Evolutionary conservation across 2,329 filamentous ascomycete species (phyloP).

Genomic region (Helminthosporium solani): DNA sequence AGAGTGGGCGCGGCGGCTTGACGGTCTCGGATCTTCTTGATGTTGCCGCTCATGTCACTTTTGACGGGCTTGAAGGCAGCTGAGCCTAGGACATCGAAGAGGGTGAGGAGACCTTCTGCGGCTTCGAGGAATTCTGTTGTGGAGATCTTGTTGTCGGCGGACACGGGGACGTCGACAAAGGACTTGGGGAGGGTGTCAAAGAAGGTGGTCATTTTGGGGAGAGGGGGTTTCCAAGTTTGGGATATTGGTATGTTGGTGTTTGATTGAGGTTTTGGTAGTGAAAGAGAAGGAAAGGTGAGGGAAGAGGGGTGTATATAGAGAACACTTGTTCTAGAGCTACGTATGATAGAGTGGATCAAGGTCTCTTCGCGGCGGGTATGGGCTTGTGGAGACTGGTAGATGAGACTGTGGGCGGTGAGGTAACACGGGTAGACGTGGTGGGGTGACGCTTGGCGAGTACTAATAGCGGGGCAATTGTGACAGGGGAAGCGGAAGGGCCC

Average conservation of each 20-base stretch:
- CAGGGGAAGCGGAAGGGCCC: not conserved
- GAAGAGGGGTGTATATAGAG: too few species aligned
- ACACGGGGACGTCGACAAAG: conserved; percentile 79
- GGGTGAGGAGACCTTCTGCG: conserved; percentile 77
- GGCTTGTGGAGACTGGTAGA: not conserved
- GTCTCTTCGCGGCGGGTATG: too few species aligned
- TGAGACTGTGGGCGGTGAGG: not conserved
- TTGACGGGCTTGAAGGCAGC: conserved; percentile 89
- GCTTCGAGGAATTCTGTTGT: conserved; percentile 91
- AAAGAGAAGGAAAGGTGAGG: not conserved
- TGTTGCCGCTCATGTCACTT: conserved; percentile 85
- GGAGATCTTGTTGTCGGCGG: conserved; percentile 72
- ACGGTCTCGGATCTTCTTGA: conserved; percentile 92
- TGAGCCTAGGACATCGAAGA: conserved; percentile 63
- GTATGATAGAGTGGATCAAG: too few species aligned
- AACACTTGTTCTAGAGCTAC: too few species aligned
- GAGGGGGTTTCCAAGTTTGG: too few species aligned
- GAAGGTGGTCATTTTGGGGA: too few species aligned
- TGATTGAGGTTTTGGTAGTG: not conserved
- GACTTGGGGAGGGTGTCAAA: conserved; percentile 82
- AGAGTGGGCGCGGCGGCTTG: conserved; percentile 75
- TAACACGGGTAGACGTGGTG: conserved; percentile 10
- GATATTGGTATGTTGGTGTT: conserved; percentile 21
- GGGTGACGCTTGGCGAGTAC: not conserved
- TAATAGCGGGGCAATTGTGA: not conserved